Conservation (phyloP, 2,329 filamentous ascomycete species). For the Diplodia sapinea region DNA sequence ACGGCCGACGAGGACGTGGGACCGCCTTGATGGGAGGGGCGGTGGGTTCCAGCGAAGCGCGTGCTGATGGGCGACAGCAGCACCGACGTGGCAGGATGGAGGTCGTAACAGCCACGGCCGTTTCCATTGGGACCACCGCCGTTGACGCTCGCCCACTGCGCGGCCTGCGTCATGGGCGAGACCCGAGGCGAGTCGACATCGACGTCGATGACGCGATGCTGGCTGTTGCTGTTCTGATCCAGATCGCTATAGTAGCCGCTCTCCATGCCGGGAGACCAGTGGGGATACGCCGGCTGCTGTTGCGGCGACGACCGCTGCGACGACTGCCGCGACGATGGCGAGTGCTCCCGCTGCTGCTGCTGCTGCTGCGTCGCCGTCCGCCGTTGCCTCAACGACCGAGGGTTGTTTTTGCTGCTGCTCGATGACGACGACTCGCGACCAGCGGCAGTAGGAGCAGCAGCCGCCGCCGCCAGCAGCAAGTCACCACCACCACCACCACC, state of each 20-base stretch:
- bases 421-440: too few relatives aligned
- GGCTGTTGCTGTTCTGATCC: constrained; percentile 40
- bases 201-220: constrained; percentile 33
- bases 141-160: constrained; percentile 54
- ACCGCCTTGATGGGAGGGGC: neutral
- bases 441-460: too few relatives aligned
- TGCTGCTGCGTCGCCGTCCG: too few relatives aligned
- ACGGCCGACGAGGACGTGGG: constrained; percentile 18
- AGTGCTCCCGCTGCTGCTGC: too few relatives aligned
- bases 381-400: too few relatives aligned
- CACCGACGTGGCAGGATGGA: neutral
- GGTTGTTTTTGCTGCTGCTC: too few relatives aligned
- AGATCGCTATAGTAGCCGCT: constrained; percentile 53
- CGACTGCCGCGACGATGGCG: too few relatives aligned
- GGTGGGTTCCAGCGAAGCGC: neutral
- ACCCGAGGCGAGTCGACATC: constrained; percentile 46
- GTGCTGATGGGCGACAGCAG: constrained; percentile 30
- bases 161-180: constrained; percentile 45
- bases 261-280: constrained; percentile 37
- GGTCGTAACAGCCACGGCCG: neutral
- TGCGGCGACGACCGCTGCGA: neutral
- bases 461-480: too few relatives aligned
- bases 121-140: neutral
- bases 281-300: neutral
- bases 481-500: too few relatives aligned